Evolutionary conservation across 805 yeast species (phyloP).

Genomic region (Hanseniaspora meyeri): DNA sequence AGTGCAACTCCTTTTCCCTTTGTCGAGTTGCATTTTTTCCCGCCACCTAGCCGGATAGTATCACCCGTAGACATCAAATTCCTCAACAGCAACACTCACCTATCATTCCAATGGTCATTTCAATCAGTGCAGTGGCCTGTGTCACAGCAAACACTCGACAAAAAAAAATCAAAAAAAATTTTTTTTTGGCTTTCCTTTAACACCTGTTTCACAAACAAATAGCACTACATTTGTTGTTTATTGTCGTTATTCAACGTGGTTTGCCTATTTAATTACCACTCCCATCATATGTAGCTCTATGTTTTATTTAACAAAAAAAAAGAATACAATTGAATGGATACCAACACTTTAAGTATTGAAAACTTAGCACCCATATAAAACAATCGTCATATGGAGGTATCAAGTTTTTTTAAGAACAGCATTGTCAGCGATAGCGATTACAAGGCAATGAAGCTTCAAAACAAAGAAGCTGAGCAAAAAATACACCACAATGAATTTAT

Average conservation of each 20-base stretch:
- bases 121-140: not conserved
- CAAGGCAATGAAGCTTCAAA: not conserved
- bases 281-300: too few relatives aligned
- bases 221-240: too few relatives aligned
- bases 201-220: too few relatives aligned
- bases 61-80: not conserved
- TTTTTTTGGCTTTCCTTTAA: not conserved
- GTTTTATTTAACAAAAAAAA: too few relatives aligned
- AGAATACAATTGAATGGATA: too few relatives aligned
- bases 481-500: not conserved
- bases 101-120: not conserved
- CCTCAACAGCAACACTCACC: not conserved
- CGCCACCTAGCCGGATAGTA: not conserved
- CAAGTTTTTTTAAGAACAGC: conserved; percentile 4
- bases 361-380: too few relatives aligned
- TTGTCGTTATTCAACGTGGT: too few relatives aligned
- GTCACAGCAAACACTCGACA: not conserved
- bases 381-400: not conserved
- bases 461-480: not conserved
- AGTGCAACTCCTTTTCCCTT: not conserved
- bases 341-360: too few relatives aligned
- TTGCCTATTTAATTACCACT: too few relatives aligned
- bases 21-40: not conserved
- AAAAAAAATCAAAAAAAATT: too few relatives aligned
- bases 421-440: conserved; percentile 5